Base-by-base conservation (phyloP, 306 rosid species). In the Malus sylvestris region DNA sequence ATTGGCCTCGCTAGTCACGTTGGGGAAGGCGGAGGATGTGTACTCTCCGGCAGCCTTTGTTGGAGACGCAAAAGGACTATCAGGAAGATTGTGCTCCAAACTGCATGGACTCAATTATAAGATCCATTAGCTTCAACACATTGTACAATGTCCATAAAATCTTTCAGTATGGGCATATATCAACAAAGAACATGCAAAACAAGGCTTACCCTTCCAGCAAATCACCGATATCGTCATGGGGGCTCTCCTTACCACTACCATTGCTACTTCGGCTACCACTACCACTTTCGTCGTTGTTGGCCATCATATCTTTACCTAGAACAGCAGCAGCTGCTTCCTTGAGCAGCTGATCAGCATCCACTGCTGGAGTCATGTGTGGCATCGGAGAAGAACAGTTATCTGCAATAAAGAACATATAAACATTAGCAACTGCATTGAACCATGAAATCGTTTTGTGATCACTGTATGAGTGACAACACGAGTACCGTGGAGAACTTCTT, bases 81-180 rank as follows among this genome's bases (percentile, higher is more conserved):
- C 97, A 1, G 99, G 99, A 65, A 95, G 99, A 73, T 95, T 95
- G 70, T 92, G 97, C 85, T 92, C 99, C 90, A 92, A 92, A 76
- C 99, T 95, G 91, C 88, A 32, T 5, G 66, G 6, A 85, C 69
- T 85, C 63, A 83, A 82, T 76, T 78, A 53, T 71, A 55, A 83
- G 32, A 70, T 27, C 32, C 29, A 65, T 57, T 8, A 60, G 53
- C 57, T 70, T 77, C 30, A 69, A 68, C 44, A 65, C 71, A 66
- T 22, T 79, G 46, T 53, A 16, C 19, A 27, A 55, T 15, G 18
- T 45, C 19, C 3, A 18, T 38, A 73, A 20, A 5, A 5, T 51
- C 57, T 14, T 15, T 38, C 42, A 49, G 6, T 16, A 15, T 49
- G 20, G 27, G 5, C 25, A 16, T 52, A 4, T 16, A 52, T 49